These are phyloP conservation scores for Lactarius akahatsu DNA, from an alignment of 768 basidiomycete genomes.

Conservation along the genomic window DNA sequence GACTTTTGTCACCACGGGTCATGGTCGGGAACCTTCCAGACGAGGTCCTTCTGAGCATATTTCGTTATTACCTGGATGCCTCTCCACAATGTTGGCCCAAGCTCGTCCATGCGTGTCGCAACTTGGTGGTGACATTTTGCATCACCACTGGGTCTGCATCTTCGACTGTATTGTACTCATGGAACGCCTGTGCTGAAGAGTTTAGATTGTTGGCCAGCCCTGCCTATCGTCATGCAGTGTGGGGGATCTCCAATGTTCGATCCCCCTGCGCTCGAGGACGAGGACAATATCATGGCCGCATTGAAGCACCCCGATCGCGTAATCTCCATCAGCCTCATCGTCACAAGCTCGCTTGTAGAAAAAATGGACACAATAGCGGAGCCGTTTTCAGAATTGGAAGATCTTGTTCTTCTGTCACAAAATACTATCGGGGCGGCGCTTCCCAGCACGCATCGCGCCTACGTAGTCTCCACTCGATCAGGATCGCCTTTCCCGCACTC, in stretches of 20 bases:
- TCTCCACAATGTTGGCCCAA: neutral
- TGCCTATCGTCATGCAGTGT: neutral
- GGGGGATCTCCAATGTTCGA: neutral
- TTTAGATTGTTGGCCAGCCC: neutral
- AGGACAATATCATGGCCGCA: neutral
- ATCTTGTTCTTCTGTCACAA: neutral
- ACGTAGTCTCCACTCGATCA: neutral
- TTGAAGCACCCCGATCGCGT: neutral
- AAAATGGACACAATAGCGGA: neutral
- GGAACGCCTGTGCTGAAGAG: neutral
- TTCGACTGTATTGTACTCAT: neutral
- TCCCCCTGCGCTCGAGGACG: neutral
- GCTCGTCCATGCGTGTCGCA: neutral
- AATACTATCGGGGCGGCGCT: neutral
- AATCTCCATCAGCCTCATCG: neutral
- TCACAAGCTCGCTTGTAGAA: neutral
- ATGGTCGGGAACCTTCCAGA: neutral
- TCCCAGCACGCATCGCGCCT: neutral
- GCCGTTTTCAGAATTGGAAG: neutral
- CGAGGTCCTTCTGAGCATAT: neutral
- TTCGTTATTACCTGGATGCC: neutral
- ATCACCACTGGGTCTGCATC: neutral
- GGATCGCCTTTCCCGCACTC: neutral
- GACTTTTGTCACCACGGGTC: too few relatives aligned
- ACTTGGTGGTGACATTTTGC: neutral